Evolutionary conservation across 176 grass and related monocot genomes (phyloP).

Genomic region (Secale cereale): DNA sequence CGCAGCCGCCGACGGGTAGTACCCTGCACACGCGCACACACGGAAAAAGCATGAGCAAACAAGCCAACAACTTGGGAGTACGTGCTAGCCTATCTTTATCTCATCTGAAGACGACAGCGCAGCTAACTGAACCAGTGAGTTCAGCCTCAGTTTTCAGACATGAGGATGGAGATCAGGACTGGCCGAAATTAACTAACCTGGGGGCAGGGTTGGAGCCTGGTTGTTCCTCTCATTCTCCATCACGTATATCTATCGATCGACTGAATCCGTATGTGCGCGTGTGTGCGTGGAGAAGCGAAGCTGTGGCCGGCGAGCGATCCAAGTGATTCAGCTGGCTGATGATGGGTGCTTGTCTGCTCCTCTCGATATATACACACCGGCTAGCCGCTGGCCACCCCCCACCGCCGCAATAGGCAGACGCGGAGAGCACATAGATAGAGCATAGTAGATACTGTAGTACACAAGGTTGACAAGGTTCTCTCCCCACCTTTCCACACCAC

Average conservation of each 20-base stretch:
- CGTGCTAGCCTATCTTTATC: not conserved
- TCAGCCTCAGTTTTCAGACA: not conserved
- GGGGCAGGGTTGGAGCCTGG: no score
- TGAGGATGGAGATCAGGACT: not conserved
- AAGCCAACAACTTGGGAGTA: not conserved
- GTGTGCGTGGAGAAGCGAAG: no score
- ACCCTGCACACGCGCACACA: slow-evolving; percentile 34
- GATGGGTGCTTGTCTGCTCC: no score
- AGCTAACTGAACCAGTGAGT: not conserved
- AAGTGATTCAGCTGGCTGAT: no score
- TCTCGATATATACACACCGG: no score
- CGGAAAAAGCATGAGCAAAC: not conserved
- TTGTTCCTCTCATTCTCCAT: no score
- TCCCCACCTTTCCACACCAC: not conserved
- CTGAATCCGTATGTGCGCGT: no score
- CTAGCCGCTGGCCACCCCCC: no score
- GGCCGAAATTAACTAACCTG: not conserved
- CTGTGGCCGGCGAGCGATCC: no score
- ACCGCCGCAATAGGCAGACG: no score
- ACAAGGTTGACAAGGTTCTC: not conserved
- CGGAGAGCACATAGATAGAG: no score
- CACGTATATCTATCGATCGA: no score
- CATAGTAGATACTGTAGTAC: not conserved
- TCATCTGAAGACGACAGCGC: not conserved
- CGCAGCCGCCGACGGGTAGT: slow-evolving; percentile 40